A percentile compares a stretch with the other conserved stretches of the same genome.
These are phyloP conservation scores for Plectranthus barbatus DNA, from an alignment of 257 asterid genomes.

Conservation along the genomic window DNA sequence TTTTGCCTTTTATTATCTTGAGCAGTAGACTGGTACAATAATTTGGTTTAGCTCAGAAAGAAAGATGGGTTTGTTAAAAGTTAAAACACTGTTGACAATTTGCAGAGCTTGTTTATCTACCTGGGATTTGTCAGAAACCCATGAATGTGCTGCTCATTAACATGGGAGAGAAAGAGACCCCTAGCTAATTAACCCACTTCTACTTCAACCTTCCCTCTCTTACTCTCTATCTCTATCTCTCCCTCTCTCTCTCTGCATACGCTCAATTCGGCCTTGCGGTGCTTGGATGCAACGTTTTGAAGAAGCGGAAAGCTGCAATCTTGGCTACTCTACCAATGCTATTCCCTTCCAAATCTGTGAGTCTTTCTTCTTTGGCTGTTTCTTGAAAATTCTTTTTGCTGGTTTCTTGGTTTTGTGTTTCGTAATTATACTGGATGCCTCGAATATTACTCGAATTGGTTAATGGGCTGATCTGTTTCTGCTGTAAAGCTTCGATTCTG, in stretches of 20 bases:
- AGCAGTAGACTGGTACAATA: not conserved
- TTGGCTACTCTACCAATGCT: conserved; percentile 19
- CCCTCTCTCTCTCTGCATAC: not conserved
- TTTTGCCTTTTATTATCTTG: not conserved
- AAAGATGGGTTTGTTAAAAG: conserved; percentile 8
- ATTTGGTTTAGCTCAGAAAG: not conserved
- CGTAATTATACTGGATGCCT: not conserved
- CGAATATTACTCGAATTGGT: not conserved
- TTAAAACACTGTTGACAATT: conserved; percentile 1
- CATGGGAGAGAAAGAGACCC: conserved; percentile 11
- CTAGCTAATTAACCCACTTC: conserved; percentile 12
- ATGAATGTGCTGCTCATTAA: conserved; percentile 14
- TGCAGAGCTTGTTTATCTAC: conserved; percentile 14
- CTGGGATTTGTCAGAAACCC: conserved; percentile 27
- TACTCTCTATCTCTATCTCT: too few species aligned
- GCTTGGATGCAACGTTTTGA: conserved; percentile 3
- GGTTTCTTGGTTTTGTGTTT: conserved; percentile 3
- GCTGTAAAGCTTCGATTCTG: conserved; percentile 2
- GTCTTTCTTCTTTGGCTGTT: conserved; percentile 8
- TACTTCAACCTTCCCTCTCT: not conserved
- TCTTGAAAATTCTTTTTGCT: conserved; percentile 16
- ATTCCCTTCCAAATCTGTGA: conserved; percentile 25
- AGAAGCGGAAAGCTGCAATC: conserved; percentile 22
- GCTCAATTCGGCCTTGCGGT: conserved; percentile 1
- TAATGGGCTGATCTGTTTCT: conserved; percentile 21